phyloP scores from a whole-genome alignment of 2,329 filamentous ascomycete genomes.

The Tolypocladium album region DNA sequence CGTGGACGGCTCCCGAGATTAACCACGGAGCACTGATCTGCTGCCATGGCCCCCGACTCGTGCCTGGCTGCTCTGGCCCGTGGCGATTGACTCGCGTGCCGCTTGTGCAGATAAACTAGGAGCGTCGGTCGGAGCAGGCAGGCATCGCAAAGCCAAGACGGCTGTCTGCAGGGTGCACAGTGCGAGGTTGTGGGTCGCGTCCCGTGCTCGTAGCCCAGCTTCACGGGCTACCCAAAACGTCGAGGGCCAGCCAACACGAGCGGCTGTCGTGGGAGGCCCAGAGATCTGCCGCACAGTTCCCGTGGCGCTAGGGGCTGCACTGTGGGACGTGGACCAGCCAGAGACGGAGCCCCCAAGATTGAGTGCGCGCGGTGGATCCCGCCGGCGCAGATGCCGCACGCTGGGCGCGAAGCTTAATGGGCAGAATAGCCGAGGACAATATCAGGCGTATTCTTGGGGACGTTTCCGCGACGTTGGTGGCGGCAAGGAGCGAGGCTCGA shows the following conservation, averaged over 20 bases:
- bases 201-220: not conserved
- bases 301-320: not conserved
- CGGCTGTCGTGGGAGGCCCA: not conserved
- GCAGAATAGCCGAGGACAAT: not conserved
- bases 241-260: not conserved
- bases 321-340: not conserved
- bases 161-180: not conserved
- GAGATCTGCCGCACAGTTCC: slow-evolving; percentile 5
- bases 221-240: not conserved
- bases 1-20: not conserved
- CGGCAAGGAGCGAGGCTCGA: not conserved
- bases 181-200: not conserved
- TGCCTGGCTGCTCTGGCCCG: not conserved
- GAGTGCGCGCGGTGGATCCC: not conserved
- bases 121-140: no score
- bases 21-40: not conserved
- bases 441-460: not conserved
- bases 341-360: not conserved
- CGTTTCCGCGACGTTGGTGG: not conserved
- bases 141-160: no score
- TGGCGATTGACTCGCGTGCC: not conserved
- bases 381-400: not conserved
- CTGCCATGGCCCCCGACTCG: not conserved
- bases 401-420: not conserved
- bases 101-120: not conserved